These are phyloP conservation scores for Pezicula radicicola DNA, from an alignment of 2,329 filamentous ascomycete genomes.

Conservation along the genomic window DNA sequence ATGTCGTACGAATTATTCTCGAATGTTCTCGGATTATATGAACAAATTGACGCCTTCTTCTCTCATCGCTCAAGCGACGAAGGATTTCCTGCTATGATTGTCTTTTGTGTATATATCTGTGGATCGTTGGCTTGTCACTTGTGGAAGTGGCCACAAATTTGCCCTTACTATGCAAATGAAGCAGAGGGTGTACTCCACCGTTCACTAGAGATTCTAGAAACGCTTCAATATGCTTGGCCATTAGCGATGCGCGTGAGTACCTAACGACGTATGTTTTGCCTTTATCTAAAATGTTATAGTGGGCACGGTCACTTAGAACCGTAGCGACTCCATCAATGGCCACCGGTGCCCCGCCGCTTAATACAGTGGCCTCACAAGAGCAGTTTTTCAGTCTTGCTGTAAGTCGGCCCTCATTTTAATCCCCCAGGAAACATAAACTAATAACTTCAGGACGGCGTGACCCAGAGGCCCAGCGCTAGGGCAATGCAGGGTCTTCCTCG, in stretches of 20 bases:
- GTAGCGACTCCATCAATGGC: background rate
- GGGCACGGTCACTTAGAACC: background rate
- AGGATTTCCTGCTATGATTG: slow-evolving; percentile 28
- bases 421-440: too few relatives aligned
- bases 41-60: slow-evolving; percentile 33
- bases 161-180: slow-evolving; percentile 18
- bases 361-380: background rate
- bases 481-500: too few relatives aligned
- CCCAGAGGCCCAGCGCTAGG: too few relatives aligned
- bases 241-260: slow-evolving; percentile 2
- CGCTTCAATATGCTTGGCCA: slow-evolving; percentile 24
- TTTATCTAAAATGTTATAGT: background rate
- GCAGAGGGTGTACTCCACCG: slow-evolving; percentile 25
- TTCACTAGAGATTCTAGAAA: slow-evolving; percentile 21
- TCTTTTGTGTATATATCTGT: slow-evolving; percentile 38
- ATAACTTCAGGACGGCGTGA: too few relatives aligned
- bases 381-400: slow-evolving; percentile 1
- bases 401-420: background rate
- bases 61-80: slow-evolving; percentile 25
- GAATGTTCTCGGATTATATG: slow-evolving; percentile 32
- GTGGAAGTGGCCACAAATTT: slow-evolving; percentile 27
- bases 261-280: background rate
- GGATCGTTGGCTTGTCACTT: slow-evolving; percentile 34
- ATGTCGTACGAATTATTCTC: slow-evolving; percentile 31
- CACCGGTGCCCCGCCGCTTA: background rate